These are phyloP conservation scores for Amanita phalloides DNA, from an alignment of 768 basidiomycete genomes.

Conservation along the genomic window DNA sequence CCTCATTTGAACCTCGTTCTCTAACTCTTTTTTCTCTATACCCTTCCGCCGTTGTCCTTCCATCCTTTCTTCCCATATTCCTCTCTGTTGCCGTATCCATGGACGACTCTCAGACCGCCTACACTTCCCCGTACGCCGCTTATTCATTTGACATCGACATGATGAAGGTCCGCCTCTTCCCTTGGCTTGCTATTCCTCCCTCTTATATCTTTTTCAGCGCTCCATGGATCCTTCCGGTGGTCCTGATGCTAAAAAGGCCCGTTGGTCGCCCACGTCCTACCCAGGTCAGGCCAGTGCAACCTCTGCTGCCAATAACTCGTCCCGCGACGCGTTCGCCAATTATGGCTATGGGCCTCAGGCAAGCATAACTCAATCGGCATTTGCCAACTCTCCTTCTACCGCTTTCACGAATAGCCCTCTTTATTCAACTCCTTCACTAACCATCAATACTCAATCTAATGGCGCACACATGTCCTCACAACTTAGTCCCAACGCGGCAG, in stretches of 20 bases:
- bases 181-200: background rate
- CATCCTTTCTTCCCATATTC: constrained; percentile 25
- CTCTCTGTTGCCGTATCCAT: constrained; percentile 28
- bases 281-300: constrained; percentile 25
- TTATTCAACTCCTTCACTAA: constrained; percentile 64
- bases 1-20: constrained; percentile 13
- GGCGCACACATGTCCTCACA: constrained; percentile 41
- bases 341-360: constrained; percentile 80
- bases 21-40: constrained; percentile 35
- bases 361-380: constrained; percentile 45
- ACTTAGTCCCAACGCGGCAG: constrained; percentile 60
- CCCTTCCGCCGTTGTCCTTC: constrained; percentile 37
- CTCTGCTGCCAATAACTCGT: constrained; percentile 22
- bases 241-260: constrained; percentile 82
- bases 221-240: constrained; percentile 78
- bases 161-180: constrained; percentile 61
- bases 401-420: constrained; percentile 47
- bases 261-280: constrained; percentile 69
- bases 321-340: constrained; percentile 71
- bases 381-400: constrained; percentile 34
- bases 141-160: constrained; percentile 82
- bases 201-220: constrained; percentile 35
- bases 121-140: constrained; percentile 55
- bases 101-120: constrained; percentile 69
- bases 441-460: constrained; percentile 53